Conservation (phyloP, 2,329 filamentous ascomycete genomes). For the Sclerotiophoma versabilis region DNA sequence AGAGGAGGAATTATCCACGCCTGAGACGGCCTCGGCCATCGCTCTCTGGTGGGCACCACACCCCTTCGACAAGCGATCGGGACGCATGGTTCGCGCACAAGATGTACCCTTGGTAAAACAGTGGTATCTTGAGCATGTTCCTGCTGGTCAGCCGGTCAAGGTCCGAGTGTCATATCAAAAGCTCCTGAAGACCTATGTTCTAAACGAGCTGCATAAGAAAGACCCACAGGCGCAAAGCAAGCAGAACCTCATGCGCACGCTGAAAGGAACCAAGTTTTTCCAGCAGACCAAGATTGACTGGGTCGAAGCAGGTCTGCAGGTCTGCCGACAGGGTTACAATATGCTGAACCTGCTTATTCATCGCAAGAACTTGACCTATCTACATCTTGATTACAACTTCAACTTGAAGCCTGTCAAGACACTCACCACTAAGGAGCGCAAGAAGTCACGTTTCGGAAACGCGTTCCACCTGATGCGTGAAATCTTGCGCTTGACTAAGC, state of each 20-base stretch:
- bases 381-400: conserved; percentile 99
- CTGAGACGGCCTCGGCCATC: conserved; percentile 89
- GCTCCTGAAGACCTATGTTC: conserved; percentile 90
- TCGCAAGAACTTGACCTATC: conserved; percentile 96
- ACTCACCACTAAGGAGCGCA: conserved; percentile 96
- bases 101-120: conserved; percentile 97
- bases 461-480: conserved; percentile 99
- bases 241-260: conserved; percentile 84
- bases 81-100: conserved; percentile 94
- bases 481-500: conserved; percentile 91
- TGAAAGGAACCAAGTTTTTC: conserved; percentile 99
- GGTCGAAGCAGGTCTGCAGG: conserved; percentile 98
- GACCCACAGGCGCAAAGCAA: conserved; percentile 95
- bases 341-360: conserved; percentile 98
- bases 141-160: conserved; percentile 90
- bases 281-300: conserved; percentile 99
- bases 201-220: conserved; percentile 97
- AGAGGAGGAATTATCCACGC: conserved; percentile 86
- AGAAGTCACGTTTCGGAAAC: conserved; percentile 99
- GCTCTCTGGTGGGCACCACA: conserved; percentile 98
- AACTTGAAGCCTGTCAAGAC: conserved; percentile 99
- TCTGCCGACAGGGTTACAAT: conserved; percentile 98
- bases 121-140: conserved; percentile 97
- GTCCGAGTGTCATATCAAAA: conserved; percentile 99
- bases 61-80: conserved; percentile 92